phyloP scores from a whole-genome alignment of 495 filamentous ascomycete genomes.

The Aspergillus saccharolyticus region DNA sequence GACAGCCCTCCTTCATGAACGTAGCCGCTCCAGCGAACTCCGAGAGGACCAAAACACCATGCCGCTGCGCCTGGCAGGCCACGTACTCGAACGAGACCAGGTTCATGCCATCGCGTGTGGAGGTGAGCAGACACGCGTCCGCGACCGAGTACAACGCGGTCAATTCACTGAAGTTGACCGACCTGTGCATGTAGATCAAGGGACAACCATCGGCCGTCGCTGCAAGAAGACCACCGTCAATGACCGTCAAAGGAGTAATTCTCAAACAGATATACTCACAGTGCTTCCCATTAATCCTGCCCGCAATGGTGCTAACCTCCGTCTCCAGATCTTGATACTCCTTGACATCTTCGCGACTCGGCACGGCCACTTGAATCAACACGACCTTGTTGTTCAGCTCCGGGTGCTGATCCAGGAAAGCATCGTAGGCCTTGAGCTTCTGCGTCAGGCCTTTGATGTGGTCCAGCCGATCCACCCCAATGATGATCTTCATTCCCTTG shows the following conservation, averaged over 20 bases:
- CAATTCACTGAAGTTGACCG: constrained; percentile 83
- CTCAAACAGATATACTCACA: constrained; percentile 8
- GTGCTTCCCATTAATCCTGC: constrained; percentile 79
- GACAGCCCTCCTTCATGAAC: constrained; percentile 68
- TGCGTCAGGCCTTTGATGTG: constrained; percentile 97
- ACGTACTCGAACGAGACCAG: constrained; percentile 95
- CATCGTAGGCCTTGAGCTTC: constrained; percentile 86
- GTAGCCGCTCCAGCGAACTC: constrained; percentile 90
- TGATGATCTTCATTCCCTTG: constrained; percentile 80
- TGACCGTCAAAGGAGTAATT: background rate
- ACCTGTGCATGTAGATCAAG: constrained; percentile 91
- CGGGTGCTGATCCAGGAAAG: constrained; percentile 86
- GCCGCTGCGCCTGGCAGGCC: constrained; percentile 74
- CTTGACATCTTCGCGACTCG: constrained; percentile 87
- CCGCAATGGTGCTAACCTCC: constrained; percentile 85
- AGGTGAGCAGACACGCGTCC: constrained; percentile 84
- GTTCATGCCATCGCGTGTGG: constrained; percentile 96
- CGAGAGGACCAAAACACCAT: constrained; percentile 86
- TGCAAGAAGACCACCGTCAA: constrained; percentile 12
- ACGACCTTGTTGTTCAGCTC: constrained; percentile 90
- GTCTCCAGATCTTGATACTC: constrained; percentile 91
- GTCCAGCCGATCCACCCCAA: constrained; percentile 89
- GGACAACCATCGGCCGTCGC: constrained; percentile 88
- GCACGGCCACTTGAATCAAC: constrained; percentile 89
- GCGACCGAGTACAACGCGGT: constrained; percentile 86